Base-by-base conservation (phyloP, 805 yeast species). In the Suhomyces tanzawaensis region DNA sequence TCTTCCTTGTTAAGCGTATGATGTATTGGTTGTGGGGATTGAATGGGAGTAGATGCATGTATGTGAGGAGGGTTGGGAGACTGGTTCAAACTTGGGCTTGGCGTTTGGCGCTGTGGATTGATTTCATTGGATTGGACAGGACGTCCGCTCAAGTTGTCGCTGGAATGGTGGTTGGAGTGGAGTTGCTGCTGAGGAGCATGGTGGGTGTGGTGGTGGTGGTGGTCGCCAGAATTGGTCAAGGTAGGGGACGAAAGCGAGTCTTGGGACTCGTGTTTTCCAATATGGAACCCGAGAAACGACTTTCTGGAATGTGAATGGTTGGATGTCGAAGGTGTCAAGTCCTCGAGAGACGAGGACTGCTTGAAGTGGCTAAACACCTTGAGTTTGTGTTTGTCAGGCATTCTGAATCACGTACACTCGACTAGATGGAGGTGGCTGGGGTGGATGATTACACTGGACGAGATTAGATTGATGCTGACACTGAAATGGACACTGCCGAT, bases 351-450 rank as follows among this genome's bases (percentile, higher is more conserved):
- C 24, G 51, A 39, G 21, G 53, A 46, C 34, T 51, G 60, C 46
- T 67, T 66, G 49, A 64, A 60, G 48, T 66, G 71, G 41, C 57
- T 52, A 40, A 69, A 64, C 27, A 69, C 52, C 56, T 67, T 66
- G 49, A 66, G 55, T 44, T 65, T 67, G 52, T 66, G 72, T 53
- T 61, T 62, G 47, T 69, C 73, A 26, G 72, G 72, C 74, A 69
- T 69, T 17, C 23, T 40, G 27, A 24, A 24, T 7, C 7, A 24
- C 5, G 27, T n/a, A n/a, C n/a, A n/a, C n/a, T n/a, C n/a, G n/a
- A n/a, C n/a, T n/a, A n/a, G n/a, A n/a, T n/a, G n/a, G n/a, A n/a
- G n/a, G n/a, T n/a, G n/a, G n/a, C n/a, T n/a, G n/a, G n/a, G n/a
- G n/a, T n/a, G n/a, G n/a, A n/a, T n/a, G n/a, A n/a, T n/a, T n/a